Percentiles rank a stretch among this genome's conserved stretches.
Conservation (phyloP, 2,329 filamentous ascomycete species). For the Stachybotrys echinatus region DNA sequence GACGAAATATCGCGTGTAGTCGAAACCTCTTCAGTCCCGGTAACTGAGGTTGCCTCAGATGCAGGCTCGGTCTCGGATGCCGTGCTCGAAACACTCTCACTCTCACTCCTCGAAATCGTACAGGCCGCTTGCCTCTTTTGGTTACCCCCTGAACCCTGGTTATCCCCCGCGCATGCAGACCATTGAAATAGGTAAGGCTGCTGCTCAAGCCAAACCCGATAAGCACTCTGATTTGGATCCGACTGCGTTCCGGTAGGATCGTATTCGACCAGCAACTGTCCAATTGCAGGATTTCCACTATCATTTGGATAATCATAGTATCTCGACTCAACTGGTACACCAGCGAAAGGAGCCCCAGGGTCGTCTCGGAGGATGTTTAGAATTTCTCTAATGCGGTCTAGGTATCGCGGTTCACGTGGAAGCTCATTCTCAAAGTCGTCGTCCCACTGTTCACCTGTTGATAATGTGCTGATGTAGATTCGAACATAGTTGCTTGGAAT, state of each 20-base stretch:
- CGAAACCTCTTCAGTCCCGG: too few species aligned
- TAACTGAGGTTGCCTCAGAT: neutral
- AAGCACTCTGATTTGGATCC: neutral
- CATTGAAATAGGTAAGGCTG: neutral
- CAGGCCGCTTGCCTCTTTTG: neutral
- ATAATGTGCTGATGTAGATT: neutral
- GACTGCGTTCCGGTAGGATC: neutral
- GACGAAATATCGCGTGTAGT: neutral
- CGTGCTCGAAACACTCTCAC: neutral
- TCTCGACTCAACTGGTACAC: neutral
- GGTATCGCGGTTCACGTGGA: neutral
- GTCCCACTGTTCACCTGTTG: neutral
- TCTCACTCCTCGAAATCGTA: neutral
- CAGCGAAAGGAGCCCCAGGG: neutral
- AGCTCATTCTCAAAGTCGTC: neutral
- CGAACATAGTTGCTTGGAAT: neutral
- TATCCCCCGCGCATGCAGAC: neutral
- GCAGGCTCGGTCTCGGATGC: neutral
- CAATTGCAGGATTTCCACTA: neutral
- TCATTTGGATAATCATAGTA: neutral
- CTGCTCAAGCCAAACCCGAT: neutral
- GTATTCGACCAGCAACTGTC: neutral
- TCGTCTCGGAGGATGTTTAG: neutral
- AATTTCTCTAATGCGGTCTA: neutral
- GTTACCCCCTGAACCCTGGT: neutral